phyloP scores from a whole-genome alignment of 2,329 filamentous ascomycete genomes.

The Microdochium nivale region DNA sequence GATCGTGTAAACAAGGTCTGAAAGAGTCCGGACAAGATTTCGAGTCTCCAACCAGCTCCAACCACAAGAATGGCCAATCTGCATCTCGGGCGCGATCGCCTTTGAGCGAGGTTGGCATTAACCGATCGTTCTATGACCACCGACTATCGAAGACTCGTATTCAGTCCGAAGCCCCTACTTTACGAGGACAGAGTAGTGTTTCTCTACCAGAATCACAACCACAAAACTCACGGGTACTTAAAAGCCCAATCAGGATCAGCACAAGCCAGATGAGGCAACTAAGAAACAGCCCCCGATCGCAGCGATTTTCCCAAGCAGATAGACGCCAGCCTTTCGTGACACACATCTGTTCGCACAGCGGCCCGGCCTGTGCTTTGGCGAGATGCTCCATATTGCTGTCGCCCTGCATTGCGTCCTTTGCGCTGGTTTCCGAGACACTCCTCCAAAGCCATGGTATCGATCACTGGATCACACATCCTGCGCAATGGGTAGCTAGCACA shows the following conservation, averaged over 20 bases:
- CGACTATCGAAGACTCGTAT: not conserved
- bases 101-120: not conserved
- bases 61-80: not conserved
- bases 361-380: slow-evolving; percentile 26
- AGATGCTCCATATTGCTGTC: slow-evolving; percentile 30
- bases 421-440: slow-evolving; percentile 26
- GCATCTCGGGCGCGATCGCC: not conserved
- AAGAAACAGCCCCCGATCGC: slow-evolving; percentile 2
- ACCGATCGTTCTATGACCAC: not conserved
- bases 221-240: no score
- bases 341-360: slow-evolving; percentile 22
- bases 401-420: slow-evolving; percentile 27
- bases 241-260: no score
- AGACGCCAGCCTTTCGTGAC: not conserved
- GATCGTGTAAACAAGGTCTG: not conserved
- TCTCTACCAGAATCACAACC: not conserved
- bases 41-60: not conserved
- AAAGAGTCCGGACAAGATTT: not conserved
- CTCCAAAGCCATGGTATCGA: slow-evolving; percentile 32
- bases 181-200: not conserved
- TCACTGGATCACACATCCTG: not conserved
- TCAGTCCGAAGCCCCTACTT: not conserved
- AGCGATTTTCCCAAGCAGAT: slow-evolving; percentile 2
- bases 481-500: slow-evolving; percentile 19
- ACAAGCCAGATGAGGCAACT: not conserved